Evolutionary conservation across 371 early-diverging fungal species (phyloP).

Genomic region (Catenaria anguillulae): DNA sequence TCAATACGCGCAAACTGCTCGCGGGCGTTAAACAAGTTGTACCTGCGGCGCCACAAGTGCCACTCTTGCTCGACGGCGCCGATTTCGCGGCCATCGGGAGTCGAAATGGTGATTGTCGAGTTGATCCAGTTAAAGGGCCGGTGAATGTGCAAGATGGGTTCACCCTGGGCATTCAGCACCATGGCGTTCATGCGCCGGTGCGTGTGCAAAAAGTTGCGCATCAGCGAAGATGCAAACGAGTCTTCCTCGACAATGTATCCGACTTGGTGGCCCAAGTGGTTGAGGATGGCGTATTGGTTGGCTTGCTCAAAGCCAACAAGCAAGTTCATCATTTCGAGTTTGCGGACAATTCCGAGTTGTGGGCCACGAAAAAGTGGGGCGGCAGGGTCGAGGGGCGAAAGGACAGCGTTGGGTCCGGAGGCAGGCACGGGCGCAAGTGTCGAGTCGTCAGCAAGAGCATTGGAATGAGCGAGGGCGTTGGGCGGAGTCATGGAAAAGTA

Average conservation of each 20-base stretch:
- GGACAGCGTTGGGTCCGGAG: no score
- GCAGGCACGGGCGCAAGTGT: no score
- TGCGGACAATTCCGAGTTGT: constrained; percentile 46
- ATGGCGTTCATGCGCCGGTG: constrained; percentile 65
- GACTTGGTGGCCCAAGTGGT: constrained; percentile 46
- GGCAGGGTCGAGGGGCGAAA: no score
- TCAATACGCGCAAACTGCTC: constrained; percentile 67
- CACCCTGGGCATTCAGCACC: constrained; percentile 48
- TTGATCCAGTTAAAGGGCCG: constrained; percentile 69
- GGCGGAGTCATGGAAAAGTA: no score
- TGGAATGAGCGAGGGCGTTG: no score
- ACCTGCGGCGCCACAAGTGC: constrained; percentile 67
- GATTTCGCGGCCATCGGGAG: constrained; percentile 32
- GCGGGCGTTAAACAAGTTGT: constrained; percentile 48
- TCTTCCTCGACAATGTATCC: constrained; percentile 73
- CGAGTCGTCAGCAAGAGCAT: no score
- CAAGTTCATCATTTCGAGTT: constrained; percentile 72
- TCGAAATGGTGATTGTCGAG: constrained; percentile 49
- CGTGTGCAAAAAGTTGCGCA: constrained; percentile 57
- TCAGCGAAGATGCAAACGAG: constrained; percentile 36
- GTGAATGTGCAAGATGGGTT: constrained; percentile 22
- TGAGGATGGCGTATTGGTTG: constrained; percentile 66
- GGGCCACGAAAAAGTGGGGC: no score
- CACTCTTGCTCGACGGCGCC: constrained; percentile 83
- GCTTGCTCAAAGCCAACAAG: constrained; percentile 71